Percentiles rank a stretch among this genome's conserved stretches.
Evolutionary conservation across 441 rosid genomes (phyloP).

Genomic region (Euphorbia schlechtendalii): DNA sequence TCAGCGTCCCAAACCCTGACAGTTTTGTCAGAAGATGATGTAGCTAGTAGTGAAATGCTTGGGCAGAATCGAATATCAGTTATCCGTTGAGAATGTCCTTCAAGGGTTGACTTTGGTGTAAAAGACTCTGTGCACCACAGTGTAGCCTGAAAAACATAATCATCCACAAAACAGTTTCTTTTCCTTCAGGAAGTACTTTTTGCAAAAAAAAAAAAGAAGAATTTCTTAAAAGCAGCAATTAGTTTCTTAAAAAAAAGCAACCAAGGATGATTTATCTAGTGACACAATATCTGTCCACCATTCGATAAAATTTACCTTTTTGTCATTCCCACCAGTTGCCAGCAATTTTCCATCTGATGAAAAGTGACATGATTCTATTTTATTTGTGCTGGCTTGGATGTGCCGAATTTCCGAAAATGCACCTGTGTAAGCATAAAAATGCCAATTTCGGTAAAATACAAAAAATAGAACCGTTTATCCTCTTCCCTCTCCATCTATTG

Average conservation of each 20-base stretch:
- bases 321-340: conserved; percentile 71
- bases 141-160: conserved; percentile 37
- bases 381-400: conserved; percentile 37
- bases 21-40: conserved; percentile 64
- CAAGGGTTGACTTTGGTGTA: conserved; percentile 40
- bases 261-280: no score
- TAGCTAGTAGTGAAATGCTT: conserved; percentile 50
- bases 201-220: no score
- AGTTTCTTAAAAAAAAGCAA: no score
- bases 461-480: not conserved
- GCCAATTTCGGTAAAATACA: no score
- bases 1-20: conserved; percentile 68
- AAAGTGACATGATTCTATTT: conserved; percentile 64
- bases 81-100: conserved; percentile 54
- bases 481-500: not conserved
- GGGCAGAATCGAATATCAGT: conserved; percentile 73
- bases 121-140: conserved; percentile 60
- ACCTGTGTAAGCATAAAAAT: conserved; percentile 30
- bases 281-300: no score
- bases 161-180: no score
- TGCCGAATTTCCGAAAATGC: conserved; percentile 39
- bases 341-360: conserved; percentile 69
- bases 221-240: no score
- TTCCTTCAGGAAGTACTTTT: no score
- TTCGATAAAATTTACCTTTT: no score